phyloP scores from a whole-genome alignment of 441 rosid genomes.

The Hura crepitans region DNA sequence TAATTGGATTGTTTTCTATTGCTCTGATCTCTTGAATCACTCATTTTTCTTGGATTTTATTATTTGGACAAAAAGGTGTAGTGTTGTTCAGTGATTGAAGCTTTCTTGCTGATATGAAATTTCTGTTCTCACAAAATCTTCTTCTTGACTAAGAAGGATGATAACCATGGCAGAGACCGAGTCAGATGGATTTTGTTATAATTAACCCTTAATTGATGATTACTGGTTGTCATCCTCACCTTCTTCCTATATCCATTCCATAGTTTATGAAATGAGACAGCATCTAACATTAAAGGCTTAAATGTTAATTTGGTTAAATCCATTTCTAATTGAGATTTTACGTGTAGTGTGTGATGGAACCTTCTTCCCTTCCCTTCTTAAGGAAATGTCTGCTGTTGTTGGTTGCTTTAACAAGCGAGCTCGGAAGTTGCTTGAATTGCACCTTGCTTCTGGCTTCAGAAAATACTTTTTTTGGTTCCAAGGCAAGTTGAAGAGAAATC shows the following conservation, averaged over 20 bases:
- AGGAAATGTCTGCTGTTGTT: conserved; percentile 75
- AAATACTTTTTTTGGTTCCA: conserved; percentile 67
- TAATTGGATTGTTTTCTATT: background rate
- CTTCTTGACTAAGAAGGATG: no score
- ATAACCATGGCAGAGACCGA: background rate
- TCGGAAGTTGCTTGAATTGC: conserved; percentile 70
- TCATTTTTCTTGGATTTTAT: background rate
- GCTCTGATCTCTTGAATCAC: background rate
- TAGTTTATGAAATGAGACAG: background rate
- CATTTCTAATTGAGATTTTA: background rate
- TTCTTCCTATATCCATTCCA: no score
- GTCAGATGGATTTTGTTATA: background rate
- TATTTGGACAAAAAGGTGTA: background rate
- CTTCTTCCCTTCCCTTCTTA: conserved; percentile 81
- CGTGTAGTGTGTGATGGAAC: conserved; percentile 73
- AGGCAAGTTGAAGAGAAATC: conserved; percentile 46
- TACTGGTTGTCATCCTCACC: no score
- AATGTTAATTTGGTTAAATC: background rate
- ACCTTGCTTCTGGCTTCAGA: conserved; percentile 68
- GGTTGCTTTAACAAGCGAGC: conserved; percentile 80
- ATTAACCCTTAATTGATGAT: background rate
- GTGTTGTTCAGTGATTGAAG: background rate
- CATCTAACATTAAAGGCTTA: background rate
- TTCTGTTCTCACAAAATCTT: no score
- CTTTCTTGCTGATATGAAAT: background rate